These are phyloP conservation scores for Amanita subjunquillea DNA, from an alignment of 768 basidiomycete genomes.

Conservation along the genomic window DNA sequence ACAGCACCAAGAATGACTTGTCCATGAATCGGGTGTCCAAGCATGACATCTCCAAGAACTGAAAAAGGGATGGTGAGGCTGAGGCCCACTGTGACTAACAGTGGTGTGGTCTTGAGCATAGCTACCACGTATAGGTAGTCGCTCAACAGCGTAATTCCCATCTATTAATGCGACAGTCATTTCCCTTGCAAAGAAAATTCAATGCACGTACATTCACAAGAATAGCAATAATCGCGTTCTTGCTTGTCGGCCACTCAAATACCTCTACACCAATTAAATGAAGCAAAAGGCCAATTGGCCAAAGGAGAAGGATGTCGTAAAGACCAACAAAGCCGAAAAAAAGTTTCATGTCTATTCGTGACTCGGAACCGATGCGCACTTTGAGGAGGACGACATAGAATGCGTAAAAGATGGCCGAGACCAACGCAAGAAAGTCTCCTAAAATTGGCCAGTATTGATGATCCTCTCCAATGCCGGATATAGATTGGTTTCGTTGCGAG, in stretches of 20 bases:
- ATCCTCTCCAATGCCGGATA: slow-evolving; percentile 10
- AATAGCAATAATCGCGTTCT: slow-evolving; percentile 25
- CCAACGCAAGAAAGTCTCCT: slow-evolving; percentile 76
- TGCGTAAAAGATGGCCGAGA: slow-evolving; percentile 85
- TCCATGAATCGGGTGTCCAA: slow-evolving; percentile 43
- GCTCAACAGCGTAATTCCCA: slow-evolving; percentile 73
- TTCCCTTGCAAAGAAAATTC: background rate
- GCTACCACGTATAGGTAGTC: slow-evolving; percentile 84
- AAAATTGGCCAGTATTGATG: slow-evolving; percentile 32
- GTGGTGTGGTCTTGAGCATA: slow-evolving; percentile 94
- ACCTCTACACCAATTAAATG: slow-evolving; percentile 63
- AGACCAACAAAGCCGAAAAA: slow-evolving; percentile 93
- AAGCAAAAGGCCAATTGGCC: slow-evolving; percentile 72
- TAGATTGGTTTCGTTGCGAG: slow-evolving; percentile 25
- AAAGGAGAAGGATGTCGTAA: slow-evolving; percentile 66
- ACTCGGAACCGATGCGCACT: slow-evolving; percentile 71
- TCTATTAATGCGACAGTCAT: slow-evolving; percentile 29
- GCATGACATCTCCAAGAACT: slow-evolving; percentile 67
- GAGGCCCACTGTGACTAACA: slow-evolving; percentile 88
- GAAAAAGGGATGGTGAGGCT: slow-evolving; percentile 92
- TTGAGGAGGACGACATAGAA: slow-evolving; percentile 86
- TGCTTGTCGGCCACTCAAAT: slow-evolving; percentile 59
- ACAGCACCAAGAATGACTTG: slow-evolving; percentile 66
- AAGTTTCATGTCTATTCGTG: slow-evolving; percentile 84
- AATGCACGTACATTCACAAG: slow-evolving; percentile 25